Evolutionary conservation across 495 filamentous ascomycete genomes (phyloP), one percentile per base, ranked within the genome.

Genomic region (Tuber melanosporum): DNA sequence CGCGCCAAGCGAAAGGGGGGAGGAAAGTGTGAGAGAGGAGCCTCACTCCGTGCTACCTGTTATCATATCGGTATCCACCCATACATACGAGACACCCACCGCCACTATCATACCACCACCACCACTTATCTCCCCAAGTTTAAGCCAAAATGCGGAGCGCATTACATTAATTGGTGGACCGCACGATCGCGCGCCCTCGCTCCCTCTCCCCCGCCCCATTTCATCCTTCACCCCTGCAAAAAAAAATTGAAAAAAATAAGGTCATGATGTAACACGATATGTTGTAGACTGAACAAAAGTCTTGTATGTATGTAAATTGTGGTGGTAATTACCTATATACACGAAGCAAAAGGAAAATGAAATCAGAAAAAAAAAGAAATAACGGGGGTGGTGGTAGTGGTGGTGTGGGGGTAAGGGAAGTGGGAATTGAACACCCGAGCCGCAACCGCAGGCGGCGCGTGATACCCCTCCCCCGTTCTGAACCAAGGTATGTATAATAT

Each of bases 401-500:
- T 75, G 72, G 72, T 52, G 72, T 74, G 43, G 73, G 44, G 36
- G 49, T 39, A 73, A 44, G 49, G 36, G 32, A 69, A 41, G 74
- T 73, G 36, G 17, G n/a, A 57, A 42, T 39, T 74, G 72, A 36
- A 66, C 57, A 66, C 57, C 57, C 57, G 57, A 66, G 57, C 57
- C 57, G 57, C 57, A 66, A 36, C 14, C 26, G 57, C 7, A 36
- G 57, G 57, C 57, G 26, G 57, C 57, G 57, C 26, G 57, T 66
- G 57, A 66, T 66, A 26, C 57, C 57, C 57, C 57, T 66, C 57
- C 57, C 57, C 26, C 57, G 10, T 36, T 66, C 57, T 36, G 26
- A 66, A 19, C 57, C 14, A 36, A 5, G 57, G 57, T 66, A 36
- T 19, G 57, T 66, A 66, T 36, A 57, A 57, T 57, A 57, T 22